Conservation (phyloP, 768 basidiomycete genomes). For the Pholiota microspora region DNA sequence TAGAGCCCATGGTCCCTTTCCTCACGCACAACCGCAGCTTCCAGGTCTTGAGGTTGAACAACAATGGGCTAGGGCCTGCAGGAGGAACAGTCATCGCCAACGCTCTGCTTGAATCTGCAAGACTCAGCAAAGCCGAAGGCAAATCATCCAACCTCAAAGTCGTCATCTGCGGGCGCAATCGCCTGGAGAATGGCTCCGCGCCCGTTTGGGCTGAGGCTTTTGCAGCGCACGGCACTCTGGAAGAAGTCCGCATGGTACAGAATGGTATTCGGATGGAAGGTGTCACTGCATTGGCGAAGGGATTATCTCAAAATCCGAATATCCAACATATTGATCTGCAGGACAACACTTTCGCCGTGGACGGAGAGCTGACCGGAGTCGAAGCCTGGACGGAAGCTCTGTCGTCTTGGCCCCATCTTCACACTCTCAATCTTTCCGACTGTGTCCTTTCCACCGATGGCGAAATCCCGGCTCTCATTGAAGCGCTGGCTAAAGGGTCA, state of each 20-base stretch:
- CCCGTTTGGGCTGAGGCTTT: slow-evolving; percentile 85
- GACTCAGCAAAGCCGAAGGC: slow-evolving; percentile 62
- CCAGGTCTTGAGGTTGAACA: slow-evolving; percentile 86
- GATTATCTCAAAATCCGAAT: slow-evolving; percentile 62
- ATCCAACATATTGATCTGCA: slow-evolving; percentile 86
- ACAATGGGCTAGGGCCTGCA: slow-evolving; percentile 92
- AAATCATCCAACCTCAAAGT: slow-evolving; percentile 69
- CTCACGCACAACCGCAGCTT: slow-evolving; percentile 80
- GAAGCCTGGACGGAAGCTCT: slow-evolving; percentile 65
- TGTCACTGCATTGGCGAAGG: slow-evolving; percentile 73
- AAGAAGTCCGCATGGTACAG: slow-evolving; percentile 92
- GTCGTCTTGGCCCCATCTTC: slow-evolving; percentile 65
- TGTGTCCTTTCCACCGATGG: slow-evolving; percentile 86
- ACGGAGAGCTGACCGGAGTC: slow-evolving; percentile 49
- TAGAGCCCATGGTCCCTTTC: slow-evolving; percentile 91
- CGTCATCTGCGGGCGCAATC: slow-evolving; percentile 92
- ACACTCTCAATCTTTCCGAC: slow-evolving; percentile 87
- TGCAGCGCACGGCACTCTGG: slow-evolving; percentile 75
- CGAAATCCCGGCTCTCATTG: slow-evolving; percentile 65
- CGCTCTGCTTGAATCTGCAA: slow-evolving; percentile 77
- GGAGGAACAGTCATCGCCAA: slow-evolving; percentile 85
- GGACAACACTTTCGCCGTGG: slow-evolving; percentile 81
- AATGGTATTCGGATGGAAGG: slow-evolving; percentile 97
- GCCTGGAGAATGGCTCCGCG: slow-evolving; percentile 91
- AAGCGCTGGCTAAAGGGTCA: slow-evolving; percentile 61